These are phyloP conservation scores for Coemansia sp. DNA, from an alignment of 192 early-diverging fungal species.

Conservation along the genomic window DNA sequence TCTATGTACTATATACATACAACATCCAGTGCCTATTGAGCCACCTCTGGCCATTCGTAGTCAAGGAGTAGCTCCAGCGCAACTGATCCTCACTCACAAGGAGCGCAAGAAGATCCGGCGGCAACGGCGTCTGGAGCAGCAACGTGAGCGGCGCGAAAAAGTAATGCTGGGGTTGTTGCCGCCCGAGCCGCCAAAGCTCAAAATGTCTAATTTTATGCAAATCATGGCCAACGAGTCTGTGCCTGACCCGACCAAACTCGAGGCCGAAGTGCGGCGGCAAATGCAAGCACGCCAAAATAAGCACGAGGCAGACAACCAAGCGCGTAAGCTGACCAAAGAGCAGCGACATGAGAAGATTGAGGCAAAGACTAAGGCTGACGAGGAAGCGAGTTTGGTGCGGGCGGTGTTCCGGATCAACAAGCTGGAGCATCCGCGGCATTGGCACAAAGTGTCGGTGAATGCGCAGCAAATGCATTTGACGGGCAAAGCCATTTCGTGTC, in stretches of 20 bases:
- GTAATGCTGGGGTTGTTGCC: constrained; percentile 89
- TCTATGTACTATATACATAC: constrained; percentile 39
- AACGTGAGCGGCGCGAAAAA: constrained; percentile 93
- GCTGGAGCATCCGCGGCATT: constrained; percentile 76
- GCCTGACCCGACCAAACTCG: constrained; percentile 91
- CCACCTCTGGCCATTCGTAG: constrained; percentile 31
- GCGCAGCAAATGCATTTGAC: constrained; percentile 83
- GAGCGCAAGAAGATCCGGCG: constrained; percentile 93
- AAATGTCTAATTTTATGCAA: constrained; percentile 90
- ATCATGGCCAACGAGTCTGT: constrained; percentile 94
- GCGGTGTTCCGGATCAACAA: constrained; percentile 76
- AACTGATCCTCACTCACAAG: constrained; percentile 51
- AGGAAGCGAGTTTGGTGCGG: constrained; percentile 67
- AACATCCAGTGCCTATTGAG: constrained; percentile 36
- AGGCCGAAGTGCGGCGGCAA: constrained; percentile 86
- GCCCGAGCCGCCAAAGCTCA: constrained; percentile 89
- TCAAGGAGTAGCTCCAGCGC: constrained; percentile 20
- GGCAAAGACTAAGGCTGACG: constrained; percentile 74
- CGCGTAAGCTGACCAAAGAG: constrained; percentile 84
- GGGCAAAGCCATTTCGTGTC: constrained; percentile 74
- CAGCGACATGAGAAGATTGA: constrained; percentile 75
- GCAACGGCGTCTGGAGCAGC: constrained; percentile 77
- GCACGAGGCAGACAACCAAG: constrained; percentile 82
- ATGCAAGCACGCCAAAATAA: constrained; percentile 73
- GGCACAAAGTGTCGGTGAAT: constrained; percentile 89